Conservation (phyloP, 306 rosid species). For the Malus domestica region DNA sequence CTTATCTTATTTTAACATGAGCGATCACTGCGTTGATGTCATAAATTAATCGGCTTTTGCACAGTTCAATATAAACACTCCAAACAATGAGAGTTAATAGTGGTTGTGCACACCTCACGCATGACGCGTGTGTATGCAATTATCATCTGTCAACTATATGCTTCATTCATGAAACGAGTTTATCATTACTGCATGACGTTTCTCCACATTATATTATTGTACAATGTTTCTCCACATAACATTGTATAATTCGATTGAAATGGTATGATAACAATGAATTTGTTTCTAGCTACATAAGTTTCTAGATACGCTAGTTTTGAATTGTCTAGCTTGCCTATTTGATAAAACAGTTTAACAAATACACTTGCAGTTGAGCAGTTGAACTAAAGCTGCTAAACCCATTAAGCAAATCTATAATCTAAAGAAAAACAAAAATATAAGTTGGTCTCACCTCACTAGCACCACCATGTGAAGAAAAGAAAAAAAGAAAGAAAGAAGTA, state of each 20-base stretch:
- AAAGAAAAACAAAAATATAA: neutral
- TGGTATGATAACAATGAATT: no score
- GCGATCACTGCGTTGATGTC: neutral
- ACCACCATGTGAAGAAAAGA: neutral
- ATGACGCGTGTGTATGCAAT: conserved; percentile 18
- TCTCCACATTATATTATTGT: no score
- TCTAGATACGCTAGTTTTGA: neutral
- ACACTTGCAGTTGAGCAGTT: conserved; percentile 10
- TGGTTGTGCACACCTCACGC: neutral
- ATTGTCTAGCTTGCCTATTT: neutral
- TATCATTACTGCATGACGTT: no score
- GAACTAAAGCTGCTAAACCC: neutral
- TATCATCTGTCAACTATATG: neutral
- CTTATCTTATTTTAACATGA: neutral
- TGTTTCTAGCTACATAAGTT: no score
- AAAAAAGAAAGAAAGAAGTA: neutral
- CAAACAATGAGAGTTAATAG: neutral
- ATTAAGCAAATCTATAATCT: neutral
- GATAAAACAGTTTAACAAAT: neutral
- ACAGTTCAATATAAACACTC: conserved; percentile 5
- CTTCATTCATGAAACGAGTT: neutral
- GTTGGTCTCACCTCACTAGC: conserved; percentile 1
- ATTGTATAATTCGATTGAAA: no score
- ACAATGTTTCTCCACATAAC: no score
- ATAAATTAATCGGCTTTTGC: neutral